Conservation (phyloP, 805 yeast species). For the Ogataea haglerorum region DNA sequence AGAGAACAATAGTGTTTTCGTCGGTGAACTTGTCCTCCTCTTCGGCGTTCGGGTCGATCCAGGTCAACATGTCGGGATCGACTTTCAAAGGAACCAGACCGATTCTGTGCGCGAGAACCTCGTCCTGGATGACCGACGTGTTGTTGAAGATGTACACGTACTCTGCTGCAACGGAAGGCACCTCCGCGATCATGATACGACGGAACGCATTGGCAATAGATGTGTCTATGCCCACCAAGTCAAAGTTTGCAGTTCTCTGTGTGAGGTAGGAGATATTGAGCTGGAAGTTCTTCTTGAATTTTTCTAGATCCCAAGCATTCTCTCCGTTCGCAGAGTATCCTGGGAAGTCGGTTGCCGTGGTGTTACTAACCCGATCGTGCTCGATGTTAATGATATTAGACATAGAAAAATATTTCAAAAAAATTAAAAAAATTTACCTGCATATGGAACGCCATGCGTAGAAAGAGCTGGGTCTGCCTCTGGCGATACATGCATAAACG, state of each 20-base stretch:
- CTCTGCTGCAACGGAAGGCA: conserved; percentile 94
- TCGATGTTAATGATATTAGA: conserved; percentile 78
- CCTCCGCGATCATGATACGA: conserved; percentile 94
- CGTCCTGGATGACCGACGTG: conserved; percentile 96
- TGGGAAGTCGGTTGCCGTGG: conserved; percentile 87
- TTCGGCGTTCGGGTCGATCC: conserved; percentile 69
- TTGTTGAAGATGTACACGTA: conserved; percentile 87
- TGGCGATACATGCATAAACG: too few species aligned
- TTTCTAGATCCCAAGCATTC: conserved; percentile 78
- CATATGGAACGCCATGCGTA: neutral
- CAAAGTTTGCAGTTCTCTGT: conserved; percentile 79
- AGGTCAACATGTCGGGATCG: conserved; percentile 82
- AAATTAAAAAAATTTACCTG: conserved; percentile 1
- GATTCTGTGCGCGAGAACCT: conserved; percentile 91
- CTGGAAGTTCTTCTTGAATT: conserved; percentile 64
- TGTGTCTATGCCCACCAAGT: conserved; percentile 81
- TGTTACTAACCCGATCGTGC: conserved; percentile 86
- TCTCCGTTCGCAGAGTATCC: conserved; percentile 67
- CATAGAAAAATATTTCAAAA: conserved; percentile 19
- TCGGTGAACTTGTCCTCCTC: conserved; percentile 76
- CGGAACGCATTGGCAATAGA: conserved; percentile 95
- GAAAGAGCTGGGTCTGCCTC: too few species aligned
- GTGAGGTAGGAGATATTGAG: conserved; percentile 63
- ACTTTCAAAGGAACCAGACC: conserved; percentile 89
- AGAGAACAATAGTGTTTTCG: conserved; percentile 82